Conservation (phyloP, 805 yeast genomes). For the Jamesozyma piceae region DNA sequence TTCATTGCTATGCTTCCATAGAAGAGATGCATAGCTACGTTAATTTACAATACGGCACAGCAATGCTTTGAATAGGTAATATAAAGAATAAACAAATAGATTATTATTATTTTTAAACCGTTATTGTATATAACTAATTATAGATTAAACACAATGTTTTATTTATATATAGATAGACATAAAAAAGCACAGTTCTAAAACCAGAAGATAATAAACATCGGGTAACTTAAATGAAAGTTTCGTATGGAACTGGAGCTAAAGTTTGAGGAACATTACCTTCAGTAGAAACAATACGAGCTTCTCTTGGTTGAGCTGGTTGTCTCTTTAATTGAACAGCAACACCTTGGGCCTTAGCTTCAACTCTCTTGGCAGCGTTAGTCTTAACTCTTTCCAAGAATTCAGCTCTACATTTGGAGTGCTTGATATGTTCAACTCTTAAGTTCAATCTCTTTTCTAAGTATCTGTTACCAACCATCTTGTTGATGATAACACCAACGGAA, state of each 20-base stretch:
- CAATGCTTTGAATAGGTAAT: not conserved
- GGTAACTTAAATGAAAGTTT: constrained; percentile 83
- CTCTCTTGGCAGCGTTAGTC: constrained; percentile 86
- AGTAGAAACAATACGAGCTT: constrained; percentile 73
- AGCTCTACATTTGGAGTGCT: constrained; percentile 99
- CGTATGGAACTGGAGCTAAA: constrained; percentile 98
- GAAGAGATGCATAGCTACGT: too few species aligned
- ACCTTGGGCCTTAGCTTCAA: constrained; percentile 93
- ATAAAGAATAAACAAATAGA: not conserved
- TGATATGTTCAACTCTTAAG: constrained; percentile 97
- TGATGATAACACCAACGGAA: constrained; percentile 94
- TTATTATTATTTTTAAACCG: constrained; percentile 1
- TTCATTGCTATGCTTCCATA: too few species aligned
- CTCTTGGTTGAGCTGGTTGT: constrained; percentile 98
- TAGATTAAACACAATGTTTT: not conserved
- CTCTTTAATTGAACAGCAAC: constrained; percentile 88
- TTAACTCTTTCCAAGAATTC: constrained; percentile 98
- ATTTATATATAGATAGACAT: constrained; percentile 2
- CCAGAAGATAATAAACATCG: constrained; percentile 3
- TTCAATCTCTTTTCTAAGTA: constrained; percentile 97
- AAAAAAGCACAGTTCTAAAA: constrained; percentile 1
- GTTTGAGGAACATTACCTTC: constrained; percentile 85
- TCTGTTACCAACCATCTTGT: constrained; percentile 99
- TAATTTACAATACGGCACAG: too few species aligned
- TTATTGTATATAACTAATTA: constrained; percentile 2